These are phyloP conservation scores for Arabidopsis hybrid DNA, from an alignment of 441 rosid genomes.

Conservation along the genomic window DNA sequence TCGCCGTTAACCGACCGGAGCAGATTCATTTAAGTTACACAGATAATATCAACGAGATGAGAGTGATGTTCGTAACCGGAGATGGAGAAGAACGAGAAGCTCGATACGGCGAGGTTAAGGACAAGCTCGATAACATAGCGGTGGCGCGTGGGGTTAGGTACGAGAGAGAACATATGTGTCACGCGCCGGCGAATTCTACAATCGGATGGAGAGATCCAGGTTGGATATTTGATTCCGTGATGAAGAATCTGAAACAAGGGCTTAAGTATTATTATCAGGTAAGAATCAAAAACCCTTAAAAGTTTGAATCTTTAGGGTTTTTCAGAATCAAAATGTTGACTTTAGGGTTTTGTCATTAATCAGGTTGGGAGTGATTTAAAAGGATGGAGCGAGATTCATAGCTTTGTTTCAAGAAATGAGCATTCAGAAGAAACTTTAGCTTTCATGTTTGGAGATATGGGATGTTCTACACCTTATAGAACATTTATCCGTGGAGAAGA, in stretches of 20 bases:
- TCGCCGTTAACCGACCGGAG: slow-evolving; percentile 57
- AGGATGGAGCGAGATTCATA: slow-evolving; percentile 76
- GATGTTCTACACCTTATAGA: slow-evolving; percentile 73
- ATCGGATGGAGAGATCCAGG: slow-evolving; percentile 98
- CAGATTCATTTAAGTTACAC: slow-evolving; percentile 82
- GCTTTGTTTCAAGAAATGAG: slow-evolving; percentile 67
- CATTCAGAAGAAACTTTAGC: slow-evolving; percentile 65
- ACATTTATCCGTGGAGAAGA: slow-evolving; percentile 78
- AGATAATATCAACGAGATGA: slow-evolving; percentile 75
- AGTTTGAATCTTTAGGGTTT: neutral
- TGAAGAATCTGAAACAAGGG: slow-evolving; percentile 65
- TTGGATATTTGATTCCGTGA: slow-evolving; percentile 75
- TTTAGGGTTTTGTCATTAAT: neutral
- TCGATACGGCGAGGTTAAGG: slow-evolving; percentile 66
- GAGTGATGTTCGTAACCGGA: slow-evolving; percentile 81
- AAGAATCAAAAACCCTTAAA: neutral
- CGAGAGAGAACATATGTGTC: slow-evolving; percentile 80
- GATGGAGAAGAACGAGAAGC: slow-evolving; percentile 68
- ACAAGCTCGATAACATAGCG: slow-evolving; percentile 42
- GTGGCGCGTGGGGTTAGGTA: slow-evolving; percentile 72
- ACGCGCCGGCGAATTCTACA: slow-evolving; percentile 75
- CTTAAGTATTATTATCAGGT: slow-evolving; percentile 78
- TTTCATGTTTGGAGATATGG: slow-evolving; percentile 93
- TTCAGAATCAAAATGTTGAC: neutral
- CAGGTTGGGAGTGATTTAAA: slow-evolving; percentile 82